These are phyloP conservation scores for Capsella bursapastoris DNA, from an alignment of 345 rosid species.

Conservation along the genomic window DNA sequence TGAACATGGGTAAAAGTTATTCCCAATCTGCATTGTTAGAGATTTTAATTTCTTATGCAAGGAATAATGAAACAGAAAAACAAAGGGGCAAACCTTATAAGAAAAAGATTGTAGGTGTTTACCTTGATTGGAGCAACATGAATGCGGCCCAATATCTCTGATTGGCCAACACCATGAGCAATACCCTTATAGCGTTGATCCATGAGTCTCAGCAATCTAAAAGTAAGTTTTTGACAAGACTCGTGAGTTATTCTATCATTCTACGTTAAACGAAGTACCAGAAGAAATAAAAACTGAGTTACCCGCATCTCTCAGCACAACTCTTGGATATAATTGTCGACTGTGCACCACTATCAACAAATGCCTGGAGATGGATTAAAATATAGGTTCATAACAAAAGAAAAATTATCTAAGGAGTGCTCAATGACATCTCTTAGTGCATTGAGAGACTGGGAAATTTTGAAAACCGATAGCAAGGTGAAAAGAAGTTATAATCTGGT, in stretches of 20 bases:
- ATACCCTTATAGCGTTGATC: constrained; percentile 92
- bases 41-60: constrained; percentile 2
- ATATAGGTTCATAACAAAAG: constrained; percentile 8
- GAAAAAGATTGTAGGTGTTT: background rate
- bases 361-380: constrained; percentile 64
- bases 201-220: constrained; percentile 87
- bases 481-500: constrained; percentile 5
- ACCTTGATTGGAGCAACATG: constrained; percentile 99
- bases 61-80: constrained; percentile 4
- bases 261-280: constrained; percentile 10
- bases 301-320: constrained; percentile 98
- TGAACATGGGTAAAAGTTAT: constrained; percentile 88
- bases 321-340: constrained; percentile 97
- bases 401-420: background rate
- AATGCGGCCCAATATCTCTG: constrained; percentile 96
- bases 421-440: background rate
- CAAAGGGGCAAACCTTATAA: background rate
- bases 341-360: constrained; percentile 98
- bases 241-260: background rate
- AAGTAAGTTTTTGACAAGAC: constrained; percentile 29
- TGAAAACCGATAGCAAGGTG: constrained; percentile 10
- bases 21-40: constrained; percentile 65
- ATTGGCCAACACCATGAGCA: constrained; percentile 99
- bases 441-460: background rate
- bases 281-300: constrained; percentile 32